phyloP scores from a whole-genome alignment of 306 rosid genomes.

The Amphicarpaea edgeworthii region DNA sequence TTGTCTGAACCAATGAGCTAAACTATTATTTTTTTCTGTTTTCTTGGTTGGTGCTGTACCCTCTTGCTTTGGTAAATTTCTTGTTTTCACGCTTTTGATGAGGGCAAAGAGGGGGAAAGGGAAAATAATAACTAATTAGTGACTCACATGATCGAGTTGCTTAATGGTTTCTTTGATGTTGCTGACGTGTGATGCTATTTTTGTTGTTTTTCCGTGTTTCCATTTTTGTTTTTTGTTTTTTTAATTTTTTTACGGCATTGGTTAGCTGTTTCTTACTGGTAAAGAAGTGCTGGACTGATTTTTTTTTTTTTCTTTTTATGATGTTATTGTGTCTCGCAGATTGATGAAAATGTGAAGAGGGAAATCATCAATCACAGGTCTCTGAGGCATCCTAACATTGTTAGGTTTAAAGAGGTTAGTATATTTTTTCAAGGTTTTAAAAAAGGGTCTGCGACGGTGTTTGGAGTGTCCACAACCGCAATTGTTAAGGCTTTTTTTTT shows the following conservation, averaged over 20 bases:
- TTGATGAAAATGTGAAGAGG: slow-evolving; percentile 93
- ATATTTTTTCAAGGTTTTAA: neutral
- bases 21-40: neutral
- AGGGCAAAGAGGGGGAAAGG: neutral
- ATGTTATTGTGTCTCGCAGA: slow-evolving; percentile 62
- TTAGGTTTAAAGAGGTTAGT: slow-evolving; percentile 93
- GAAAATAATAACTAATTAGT: neutral
- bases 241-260: neutral
- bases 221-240: slow-evolving; percentile 38
- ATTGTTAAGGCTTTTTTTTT: too few species aligned
- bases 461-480: neutral
- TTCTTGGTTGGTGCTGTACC: slow-evolving; percentile 12
- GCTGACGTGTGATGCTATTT: slow-evolving; percentile 45
- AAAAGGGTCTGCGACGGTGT: neutral
- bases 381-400: slow-evolving; percentile 94
- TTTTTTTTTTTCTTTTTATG: neutral
- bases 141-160: slow-evolving; percentile 44
- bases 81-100: slow-evolving; percentile 20
- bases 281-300: neutral
- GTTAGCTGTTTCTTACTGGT: neutral
- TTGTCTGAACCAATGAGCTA: neutral
- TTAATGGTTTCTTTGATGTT: slow-evolving; percentile 38
- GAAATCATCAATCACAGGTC: slow-evolving; percentile 98
- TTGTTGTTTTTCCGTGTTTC: slow-evolving; percentile 43
- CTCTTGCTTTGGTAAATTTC: slow-evolving; percentile 39